Base-by-base conservation (phyloP, 495 filamentous ascomycete species). In the Stereocaulon alpinum region DNA sequence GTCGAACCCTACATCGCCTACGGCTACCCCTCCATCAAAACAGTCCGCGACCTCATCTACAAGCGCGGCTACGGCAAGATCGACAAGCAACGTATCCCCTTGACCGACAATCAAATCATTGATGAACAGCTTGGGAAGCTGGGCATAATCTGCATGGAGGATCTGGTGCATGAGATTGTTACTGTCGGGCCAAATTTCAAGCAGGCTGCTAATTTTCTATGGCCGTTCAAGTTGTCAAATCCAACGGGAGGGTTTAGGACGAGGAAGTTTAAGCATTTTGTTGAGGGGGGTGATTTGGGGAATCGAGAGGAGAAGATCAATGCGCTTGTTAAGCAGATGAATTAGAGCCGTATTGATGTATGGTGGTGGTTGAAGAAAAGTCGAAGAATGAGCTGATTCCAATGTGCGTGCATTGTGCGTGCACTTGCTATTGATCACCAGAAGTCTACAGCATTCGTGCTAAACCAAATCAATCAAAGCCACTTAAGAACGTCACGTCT, bases 251-350 rank as follows among this genome's bases (percentile, higher is more conserved):
- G 94, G 55, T 98, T 98, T 87, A 82, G 86, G 72, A 76, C 85
- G 58, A 82, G 93, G 74, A 98, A 97, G 82, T 97, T 97, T 87
- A 90, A 89, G 81, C 94, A 98, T 82, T 98, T 89, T 82, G 88
- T 98, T 66, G 88, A 97, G 84, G 93, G 93, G 76, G 92, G 92
- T 83, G 93, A 98, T 77, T 79, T 91, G 66, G 93, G 93, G 76
- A 96, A 97, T 82, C 84, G 93, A 68, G 93, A 98, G 80, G 92
- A 98, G 67, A 88, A 96, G 80, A 97, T 98, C 84, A 98, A 98
- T 80, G 76, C 71, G 68, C 84, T 98, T 70, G 87, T 98, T 80
- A 82, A 88, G 74, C 87, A 95, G 82, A 98, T 98, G 94, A 98
- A 97, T 84, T 98, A 90, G 78, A 24, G 24, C 24, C 24, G 24